phyloP scores from a whole-genome alignment of 192 early-diverging fungal genomes.

The Coemansia reversa region DNA sequence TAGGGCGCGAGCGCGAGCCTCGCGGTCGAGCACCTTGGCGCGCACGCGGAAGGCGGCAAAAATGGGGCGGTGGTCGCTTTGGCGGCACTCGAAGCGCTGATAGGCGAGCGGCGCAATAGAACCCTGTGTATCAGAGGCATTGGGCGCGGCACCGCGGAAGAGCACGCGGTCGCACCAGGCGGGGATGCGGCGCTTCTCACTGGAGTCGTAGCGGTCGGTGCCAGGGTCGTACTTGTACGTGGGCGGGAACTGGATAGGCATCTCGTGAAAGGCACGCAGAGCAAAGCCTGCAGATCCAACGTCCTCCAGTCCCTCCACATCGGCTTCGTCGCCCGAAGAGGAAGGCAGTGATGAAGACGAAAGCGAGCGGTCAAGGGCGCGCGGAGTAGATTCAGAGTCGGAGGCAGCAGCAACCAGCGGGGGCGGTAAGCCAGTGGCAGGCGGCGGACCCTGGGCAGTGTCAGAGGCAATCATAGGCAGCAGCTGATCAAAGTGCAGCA shows the following conservation, averaged over 20 bases:
- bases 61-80: slow-evolving; percentile 88
- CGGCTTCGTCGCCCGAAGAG: slow-evolving; percentile 33
- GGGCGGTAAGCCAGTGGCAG: slow-evolving; percentile 5
- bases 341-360: slow-evolving; percentile 23
- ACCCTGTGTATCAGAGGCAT: slow-evolving; percentile 28
- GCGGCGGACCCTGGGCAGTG: slow-evolving; percentile 3
- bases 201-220: slow-evolving; percentile 82
- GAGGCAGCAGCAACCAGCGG: slow-evolving; percentile 2
- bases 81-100: slow-evolving; percentile 64
- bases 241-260: slow-evolving; percentile 77
- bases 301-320: slow-evolving; percentile 9
- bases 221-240: slow-evolving; percentile 98
- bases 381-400: slow-evolving; percentile 7
- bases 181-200: slow-evolving; percentile 90
- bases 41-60: slow-evolving; percentile 63
- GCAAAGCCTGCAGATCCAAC: slow-evolving; percentile 68
- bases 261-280: slow-evolving; percentile 74
- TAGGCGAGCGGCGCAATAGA: slow-evolving; percentile 55
- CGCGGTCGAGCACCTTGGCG: slow-evolving; percentile 62
- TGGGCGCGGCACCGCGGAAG: slow-evolving; percentile 48
- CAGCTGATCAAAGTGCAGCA: slow-evolving; percentile 70
- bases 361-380: slow-evolving; percentile 20
- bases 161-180: slow-evolving; percentile 96
- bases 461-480: slow-evolving; percentile 32
- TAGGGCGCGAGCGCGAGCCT: slow-evolving; percentile 43